These are phyloP conservation scores for Beta lomatogona DNA, from an alignment of 179 eudicot species.

Conservation along the genomic window DNA sequence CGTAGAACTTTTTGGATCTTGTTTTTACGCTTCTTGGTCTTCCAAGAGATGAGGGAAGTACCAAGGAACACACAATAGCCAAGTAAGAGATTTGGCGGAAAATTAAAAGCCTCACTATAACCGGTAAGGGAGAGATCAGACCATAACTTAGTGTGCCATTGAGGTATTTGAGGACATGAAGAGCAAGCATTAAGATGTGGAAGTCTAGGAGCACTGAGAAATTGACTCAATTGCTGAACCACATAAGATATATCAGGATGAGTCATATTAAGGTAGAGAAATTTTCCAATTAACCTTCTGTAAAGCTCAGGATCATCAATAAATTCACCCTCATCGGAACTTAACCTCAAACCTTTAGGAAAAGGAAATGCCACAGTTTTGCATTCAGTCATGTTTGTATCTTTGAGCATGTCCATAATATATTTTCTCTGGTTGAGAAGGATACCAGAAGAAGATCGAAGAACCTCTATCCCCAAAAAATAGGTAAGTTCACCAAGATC, in stretches of 20 bases:
- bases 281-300: not conserved
- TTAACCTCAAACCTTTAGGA: not conserved
- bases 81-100: too few species aligned
- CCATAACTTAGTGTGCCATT: not conserved
- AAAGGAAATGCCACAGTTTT: not conserved
- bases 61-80: too few species aligned
- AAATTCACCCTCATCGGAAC: too few species aligned
- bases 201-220: not conserved
- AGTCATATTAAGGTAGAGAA: not conserved
- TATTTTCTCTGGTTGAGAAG: not conserved
- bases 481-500: not conserved
- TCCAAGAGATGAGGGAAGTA: too few species aligned
- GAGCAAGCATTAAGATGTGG: not conserved
- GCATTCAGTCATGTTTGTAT: not conserved
- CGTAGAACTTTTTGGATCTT: too few species aligned
- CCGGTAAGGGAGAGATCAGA: too few species aligned
- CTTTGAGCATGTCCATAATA: not conserved
- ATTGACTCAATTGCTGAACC: slow-evolving; percentile 1
- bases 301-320: not conserved
- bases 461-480: too few species aligned
- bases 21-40: too few species aligned
- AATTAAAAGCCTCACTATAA: too few species aligned
- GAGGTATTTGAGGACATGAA: not conserved
- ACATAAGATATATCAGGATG: not conserved
- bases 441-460: not conserved